These are phyloP conservation scores for Trichodelitschia bisporula DNA, from an alignment of 495 filamentous ascomycete species.

Conservation along the genomic window DNA sequence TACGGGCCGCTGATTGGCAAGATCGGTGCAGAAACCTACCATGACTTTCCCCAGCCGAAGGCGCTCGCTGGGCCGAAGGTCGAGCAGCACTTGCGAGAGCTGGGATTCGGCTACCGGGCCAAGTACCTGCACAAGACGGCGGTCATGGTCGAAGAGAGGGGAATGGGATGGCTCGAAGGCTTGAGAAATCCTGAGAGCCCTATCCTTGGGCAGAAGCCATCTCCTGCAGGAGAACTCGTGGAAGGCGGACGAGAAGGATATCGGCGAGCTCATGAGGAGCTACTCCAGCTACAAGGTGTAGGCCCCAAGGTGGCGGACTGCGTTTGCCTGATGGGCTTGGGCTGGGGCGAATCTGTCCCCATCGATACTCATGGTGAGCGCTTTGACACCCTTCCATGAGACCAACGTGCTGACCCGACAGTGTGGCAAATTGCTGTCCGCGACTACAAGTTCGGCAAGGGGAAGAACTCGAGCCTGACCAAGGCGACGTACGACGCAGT, in stretches of 20 bases:
- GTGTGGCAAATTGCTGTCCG: slow-evolving; percentile 95
- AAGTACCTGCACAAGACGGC: slow-evolving; percentile 80
- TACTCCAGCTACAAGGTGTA: slow-evolving; percentile 61
- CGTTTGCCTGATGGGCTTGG: slow-evolving; percentile 86
- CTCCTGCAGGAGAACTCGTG: slow-evolving; percentile 24
- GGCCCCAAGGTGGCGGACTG: slow-evolving; percentile 96
- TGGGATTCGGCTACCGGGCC: slow-evolving; percentile 90
- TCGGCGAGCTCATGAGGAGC: slow-evolving; percentile 51
- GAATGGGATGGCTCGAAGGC: slow-evolving; percentile 47
- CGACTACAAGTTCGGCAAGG: slow-evolving; percentile 80
- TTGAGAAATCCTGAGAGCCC: slow-evolving; percentile 49
- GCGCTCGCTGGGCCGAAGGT: slow-evolving; percentile 41
- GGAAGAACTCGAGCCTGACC: slow-evolving; percentile 62
- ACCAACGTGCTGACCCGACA: slow-evolving; percentile 7
- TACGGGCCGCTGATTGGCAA: slow-evolving; percentile 59
- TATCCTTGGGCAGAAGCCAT: slow-evolving; percentile 6
- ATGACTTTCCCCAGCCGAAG: slow-evolving; percentile 66
- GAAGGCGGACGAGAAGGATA: slow-evolving; percentile 44
- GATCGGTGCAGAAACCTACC: slow-evolving; percentile 43
- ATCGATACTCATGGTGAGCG: slow-evolving; percentile 73
- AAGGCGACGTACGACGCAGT: slow-evolving; percentile 76
- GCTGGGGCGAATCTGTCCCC: slow-evolving; percentile 88
- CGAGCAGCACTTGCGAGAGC: slow-evolving; percentile 47
- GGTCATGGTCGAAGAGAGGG: slow-evolving; percentile 37
- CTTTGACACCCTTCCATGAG: neutral